These are phyloP conservation scores for Apiospora kogelbergensis DNA, from an alignment of 2,329 filamentous ascomycete genomes.

Conservation along the genomic window DNA sequence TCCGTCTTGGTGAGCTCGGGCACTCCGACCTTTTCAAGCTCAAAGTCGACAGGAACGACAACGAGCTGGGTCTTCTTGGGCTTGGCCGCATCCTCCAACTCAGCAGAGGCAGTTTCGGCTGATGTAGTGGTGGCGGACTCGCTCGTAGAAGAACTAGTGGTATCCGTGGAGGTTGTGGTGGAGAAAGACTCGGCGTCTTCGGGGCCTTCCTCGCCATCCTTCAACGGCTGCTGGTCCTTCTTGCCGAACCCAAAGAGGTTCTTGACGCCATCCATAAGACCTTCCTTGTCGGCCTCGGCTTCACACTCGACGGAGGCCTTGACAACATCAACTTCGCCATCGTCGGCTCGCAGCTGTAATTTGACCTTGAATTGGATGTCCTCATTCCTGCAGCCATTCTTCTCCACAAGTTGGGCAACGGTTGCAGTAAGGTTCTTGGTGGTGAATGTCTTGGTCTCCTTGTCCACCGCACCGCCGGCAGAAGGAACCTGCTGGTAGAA, in stretches of 20 bases:
- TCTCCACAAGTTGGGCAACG: slow-evolving; percentile 74
- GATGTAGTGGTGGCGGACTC: slow-evolving; percentile 35
- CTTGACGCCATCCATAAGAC: slow-evolving; percentile 91
- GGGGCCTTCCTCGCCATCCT: slow-evolving; percentile 55
- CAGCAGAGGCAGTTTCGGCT: slow-evolving; percentile 40
- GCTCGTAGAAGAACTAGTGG: slow-evolving; percentile 43
- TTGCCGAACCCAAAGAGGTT: slow-evolving; percentile 93
- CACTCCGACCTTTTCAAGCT: slow-evolving; percentile 49
- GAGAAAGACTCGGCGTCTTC: slow-evolving; percentile 40
- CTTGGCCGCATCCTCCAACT: slow-evolving; percentile 48
- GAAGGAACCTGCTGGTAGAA: slow-evolving; percentile 73
- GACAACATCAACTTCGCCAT: slow-evolving; percentile 78
- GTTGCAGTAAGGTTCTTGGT: slow-evolving; percentile 86
- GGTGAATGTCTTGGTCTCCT: slow-evolving; percentile 63
- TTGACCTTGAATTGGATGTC: slow-evolving; percentile 81
- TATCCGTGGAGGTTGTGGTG: slow-evolving; percentile 43
- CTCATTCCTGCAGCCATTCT: slow-evolving; percentile 72
- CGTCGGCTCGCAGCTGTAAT: slow-evolving; percentile 68
- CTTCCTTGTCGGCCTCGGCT: slow-evolving; percentile 73
- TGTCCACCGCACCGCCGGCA: slow-evolving; percentile 49
- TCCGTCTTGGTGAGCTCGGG: slow-evolving; percentile 50
- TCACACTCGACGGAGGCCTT: slow-evolving; percentile 84
- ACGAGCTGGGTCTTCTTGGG: slow-evolving; percentile 62
- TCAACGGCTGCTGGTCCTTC: slow-evolving; percentile 76
- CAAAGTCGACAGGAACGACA: slow-evolving; percentile 51